A percentile compares a stretch with the other conserved stretches of the same genome.
Evolutionary conservation across 495 filamentous ascomycete species (phyloP).

Genomic region (Filosporella fistucella): DNA sequence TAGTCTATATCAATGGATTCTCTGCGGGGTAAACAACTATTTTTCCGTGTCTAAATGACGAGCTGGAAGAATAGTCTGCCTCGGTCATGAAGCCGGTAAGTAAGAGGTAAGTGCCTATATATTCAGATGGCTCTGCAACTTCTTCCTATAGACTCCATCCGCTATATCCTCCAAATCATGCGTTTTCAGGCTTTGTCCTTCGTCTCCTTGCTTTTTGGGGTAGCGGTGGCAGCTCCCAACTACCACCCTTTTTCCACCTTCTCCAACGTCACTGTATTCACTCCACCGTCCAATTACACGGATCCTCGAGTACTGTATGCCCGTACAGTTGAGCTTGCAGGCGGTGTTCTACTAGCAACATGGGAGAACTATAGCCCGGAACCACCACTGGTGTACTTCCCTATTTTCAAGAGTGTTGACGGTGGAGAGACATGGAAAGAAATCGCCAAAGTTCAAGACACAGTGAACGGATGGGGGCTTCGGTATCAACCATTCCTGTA

Average conservation of each 20-base stretch:
- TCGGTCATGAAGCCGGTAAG: no score
- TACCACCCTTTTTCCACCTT: constrained; percentile 17
- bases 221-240: constrained; percentile 3
- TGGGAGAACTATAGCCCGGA: constrained; percentile 59
- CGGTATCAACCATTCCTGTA: constrained; percentile 66
- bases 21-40: no score
- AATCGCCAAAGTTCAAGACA: constrained; percentile 56
- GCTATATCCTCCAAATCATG: no score
- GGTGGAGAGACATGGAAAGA: constrained; percentile 57
- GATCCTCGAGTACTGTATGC: constrained; percentile 47
- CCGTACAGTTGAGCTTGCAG: constrained; percentile 42
- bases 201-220: constrained; percentile 6
- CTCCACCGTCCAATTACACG: constrained; percentile 37
- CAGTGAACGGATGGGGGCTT: constrained; percentile 58
- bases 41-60: no score
- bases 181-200: constrained; percentile 7
- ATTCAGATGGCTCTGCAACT: no score
- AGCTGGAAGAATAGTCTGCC: no score
- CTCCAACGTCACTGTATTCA: constrained; percentile 29
- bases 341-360: constrained; percentile 54
- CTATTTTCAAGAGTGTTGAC: constrained; percentile 60
- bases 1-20: no score
- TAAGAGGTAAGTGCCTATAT: no score
- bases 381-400: constrained; percentile 56
- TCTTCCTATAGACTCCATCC: no score